A percentile compares a stretch with the other conserved stretches of the same genome.
phyloP scores from a whole-genome alignment of 2,329 filamentous ascomycete genomes.

The Trichocomaceae sp. region DNA sequence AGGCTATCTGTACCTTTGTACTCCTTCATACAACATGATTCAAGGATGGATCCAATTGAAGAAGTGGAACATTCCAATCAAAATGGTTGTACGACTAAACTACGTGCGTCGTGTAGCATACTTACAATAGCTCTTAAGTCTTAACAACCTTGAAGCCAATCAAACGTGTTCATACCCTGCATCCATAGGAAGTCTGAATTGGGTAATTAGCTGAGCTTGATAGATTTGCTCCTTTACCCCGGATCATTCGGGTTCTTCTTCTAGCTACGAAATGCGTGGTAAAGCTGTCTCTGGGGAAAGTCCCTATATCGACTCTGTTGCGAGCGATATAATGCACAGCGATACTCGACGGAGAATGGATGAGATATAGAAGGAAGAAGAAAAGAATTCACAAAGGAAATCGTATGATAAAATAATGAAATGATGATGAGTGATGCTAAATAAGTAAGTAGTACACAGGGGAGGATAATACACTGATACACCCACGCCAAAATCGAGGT shows the following conservation, averaged over 20 bases:
- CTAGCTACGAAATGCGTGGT: neutral
- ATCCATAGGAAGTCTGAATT: neutral
- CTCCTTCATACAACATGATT: no score
- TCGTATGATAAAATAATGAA: neutral
- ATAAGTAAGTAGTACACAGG: constrained; percentile 11
- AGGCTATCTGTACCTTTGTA: no score
- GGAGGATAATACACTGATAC: constrained; percentile 5
- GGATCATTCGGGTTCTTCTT: neutral
- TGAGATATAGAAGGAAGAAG: neutral
- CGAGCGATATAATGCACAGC: no score
- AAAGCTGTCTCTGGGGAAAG: neutral
- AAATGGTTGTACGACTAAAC: neutral
- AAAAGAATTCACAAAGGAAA: constrained; percentile 5
- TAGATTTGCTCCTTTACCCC: neutral
- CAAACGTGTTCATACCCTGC: no score
- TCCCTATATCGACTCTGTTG: neutral
- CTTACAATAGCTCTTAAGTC: neutral
- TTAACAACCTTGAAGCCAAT: no score
- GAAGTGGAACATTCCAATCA: neutral
- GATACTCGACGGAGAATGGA: no score
- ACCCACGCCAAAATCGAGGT: constrained; percentile 9
- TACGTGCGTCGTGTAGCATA: neutral
- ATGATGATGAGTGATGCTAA: constrained; percentile 12
- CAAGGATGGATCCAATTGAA: no score
- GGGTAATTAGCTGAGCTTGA: neutral